Percentiles rank a stretch among this genome's conserved stretches.
Conservation (phyloP, 495 filamentous ascomycete genomes). For the Tetracladium marchalianum region DNA sequence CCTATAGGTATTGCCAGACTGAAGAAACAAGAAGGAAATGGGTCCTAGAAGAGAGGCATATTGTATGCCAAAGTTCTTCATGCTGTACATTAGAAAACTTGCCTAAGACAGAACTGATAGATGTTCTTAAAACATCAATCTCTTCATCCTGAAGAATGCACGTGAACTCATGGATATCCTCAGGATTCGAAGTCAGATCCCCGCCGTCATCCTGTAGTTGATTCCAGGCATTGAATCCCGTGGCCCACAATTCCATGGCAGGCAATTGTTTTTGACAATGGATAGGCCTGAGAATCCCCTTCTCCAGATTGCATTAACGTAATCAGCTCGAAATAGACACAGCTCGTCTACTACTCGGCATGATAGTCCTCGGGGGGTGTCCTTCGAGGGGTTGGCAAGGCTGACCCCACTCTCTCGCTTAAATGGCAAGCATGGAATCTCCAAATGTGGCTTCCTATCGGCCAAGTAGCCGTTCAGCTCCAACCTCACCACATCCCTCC, state of each 20-base stretch:
- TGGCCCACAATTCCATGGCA: constrained; percentile 35
- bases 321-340: no score
- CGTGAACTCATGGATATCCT: constrained; percentile 6
- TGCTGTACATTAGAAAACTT: constrained; percentile 1
- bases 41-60: not conserved
- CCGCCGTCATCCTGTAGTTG: constrained; percentile 28
- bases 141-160: constrained; percentile 7
- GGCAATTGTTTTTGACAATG: not conserved
- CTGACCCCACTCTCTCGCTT: no score
- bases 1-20: not conserved
- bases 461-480: no score
- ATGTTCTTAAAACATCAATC: constrained; percentile 5
- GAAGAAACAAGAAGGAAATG: not conserved
- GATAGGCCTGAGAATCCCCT: not conserved
- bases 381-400: no score
- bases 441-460: no score
- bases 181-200: not conserved
- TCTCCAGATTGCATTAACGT: no score
- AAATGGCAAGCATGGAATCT: no score
- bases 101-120: constrained; percentile 10
- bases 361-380: no score
- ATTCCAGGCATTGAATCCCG: constrained; percentile 42
- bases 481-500: no score
- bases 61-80: not conserved
- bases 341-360: no score